Evolutionary conservation across 129 eudicot species (phyloP).

Genomic region (Escallonia rubra): DNA sequence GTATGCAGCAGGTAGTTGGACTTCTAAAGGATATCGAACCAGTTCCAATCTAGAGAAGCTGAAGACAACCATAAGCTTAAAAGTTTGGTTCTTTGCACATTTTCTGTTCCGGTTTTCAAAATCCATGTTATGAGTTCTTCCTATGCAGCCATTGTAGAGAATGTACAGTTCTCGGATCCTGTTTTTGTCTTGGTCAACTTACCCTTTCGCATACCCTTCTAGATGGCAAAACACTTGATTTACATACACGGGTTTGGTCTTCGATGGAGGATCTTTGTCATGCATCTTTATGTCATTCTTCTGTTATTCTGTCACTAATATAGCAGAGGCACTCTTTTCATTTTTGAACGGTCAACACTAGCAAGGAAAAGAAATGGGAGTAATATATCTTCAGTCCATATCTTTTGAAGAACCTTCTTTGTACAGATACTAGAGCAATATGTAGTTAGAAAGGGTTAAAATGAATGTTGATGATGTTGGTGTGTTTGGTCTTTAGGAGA

Average conservation of each 20-base stretch:
- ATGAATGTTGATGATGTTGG: not conserved
- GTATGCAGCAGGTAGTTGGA: conserved; percentile 92
- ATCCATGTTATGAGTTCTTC: not conserved
- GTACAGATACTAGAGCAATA: not conserved
- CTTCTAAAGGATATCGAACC: conserved; percentile 82
- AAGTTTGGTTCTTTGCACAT: conserved; percentile 2
- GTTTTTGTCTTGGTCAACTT: not conserved
- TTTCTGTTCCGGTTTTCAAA: not conserved
- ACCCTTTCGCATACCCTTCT: not conserved
- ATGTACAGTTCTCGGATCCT: conserved; percentile 11
- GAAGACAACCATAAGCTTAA: not conserved
- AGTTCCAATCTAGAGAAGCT: conserved; percentile 15
- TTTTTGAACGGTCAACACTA: not conserved
- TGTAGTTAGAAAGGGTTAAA: not conserved
- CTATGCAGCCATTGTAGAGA: conserved; percentile 7
- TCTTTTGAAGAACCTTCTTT: not conserved
- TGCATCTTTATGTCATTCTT: not conserved
- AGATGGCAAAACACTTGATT: conserved; percentile 1
- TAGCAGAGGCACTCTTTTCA: too few relatives aligned
- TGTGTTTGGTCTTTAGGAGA: not conserved
- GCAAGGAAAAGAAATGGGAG: not conserved
- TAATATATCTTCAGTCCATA: too few relatives aligned
- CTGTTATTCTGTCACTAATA: not conserved
- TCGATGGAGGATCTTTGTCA: not conserved
- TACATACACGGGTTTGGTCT: conserved; percentile 6